phyloP scores from a whole-genome alignment of 2,329 filamentous ascomycete species.

The Trichoderma afroharzianum region DNA sequence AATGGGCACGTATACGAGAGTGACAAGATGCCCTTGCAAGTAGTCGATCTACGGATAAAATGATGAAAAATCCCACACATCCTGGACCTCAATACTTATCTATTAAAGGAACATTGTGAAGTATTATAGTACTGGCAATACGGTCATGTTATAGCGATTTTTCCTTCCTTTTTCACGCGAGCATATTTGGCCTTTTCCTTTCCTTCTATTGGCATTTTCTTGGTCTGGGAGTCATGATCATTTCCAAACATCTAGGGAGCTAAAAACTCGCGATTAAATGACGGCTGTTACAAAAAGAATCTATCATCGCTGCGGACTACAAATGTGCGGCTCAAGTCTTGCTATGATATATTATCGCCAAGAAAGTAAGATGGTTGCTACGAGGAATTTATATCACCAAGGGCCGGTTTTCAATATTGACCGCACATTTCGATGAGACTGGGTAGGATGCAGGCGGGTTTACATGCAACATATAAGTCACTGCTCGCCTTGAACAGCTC shows the following conservation, averaged over 20 bases:
- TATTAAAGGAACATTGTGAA: neutral
- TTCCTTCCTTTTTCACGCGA: neutral
- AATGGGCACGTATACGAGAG: constrained; percentile 67
- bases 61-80: neutral
- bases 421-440: neutral
- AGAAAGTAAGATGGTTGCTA: neutral
- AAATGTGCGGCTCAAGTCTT: neutral
- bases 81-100: neutral
- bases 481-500: neutral
- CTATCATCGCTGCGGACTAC: neutral
- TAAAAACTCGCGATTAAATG: neutral
- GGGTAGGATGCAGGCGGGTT: neutral
- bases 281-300: neutral
- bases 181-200: neutral
- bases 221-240: neutral
- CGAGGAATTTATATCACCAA: neutral
- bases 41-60: constrained; percentile 48
- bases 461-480: neutral
- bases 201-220: neutral
- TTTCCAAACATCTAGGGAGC: neutral
- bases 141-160: neutral
- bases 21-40: constrained; percentile 58
- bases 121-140: neutral
- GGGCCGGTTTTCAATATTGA: neutral
- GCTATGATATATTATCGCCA: neutral